Base-by-base conservation (phyloP, 805 yeast species). In the Pichia gijzeniarum region DNA sequence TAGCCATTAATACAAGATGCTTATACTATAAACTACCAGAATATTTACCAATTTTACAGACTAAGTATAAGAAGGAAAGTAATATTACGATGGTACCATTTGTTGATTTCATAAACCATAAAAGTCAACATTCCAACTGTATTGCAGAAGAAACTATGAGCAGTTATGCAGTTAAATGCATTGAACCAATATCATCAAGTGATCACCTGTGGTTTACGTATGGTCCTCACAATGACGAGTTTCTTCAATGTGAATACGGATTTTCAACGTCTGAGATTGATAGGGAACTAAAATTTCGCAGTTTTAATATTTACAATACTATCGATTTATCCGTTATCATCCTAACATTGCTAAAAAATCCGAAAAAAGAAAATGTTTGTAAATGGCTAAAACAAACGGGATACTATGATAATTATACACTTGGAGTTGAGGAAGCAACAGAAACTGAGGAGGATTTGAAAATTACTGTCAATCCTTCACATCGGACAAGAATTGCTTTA, bases 81-180 rank as follows among this genome's bases (percentile, higher is more conserved):
- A 83, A 85, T 60, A 81, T 91, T 67, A 87, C 98, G 2, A 67
- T 91, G 77, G 97, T 91, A 0, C 99, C 99, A 0, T 82, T 70
- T 51, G 89, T 90, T 20, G 99, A 91, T 65, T 85, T 86, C 60
- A 67, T 91, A 42, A 93, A 91, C 63, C 98, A 91, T 62, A 16
- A 20, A 21, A 57, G 58, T 3, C 44, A 68, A 33, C 71, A 72
- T 5, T 75, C 71, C 35, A 80, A 77, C 50, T 77, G 87, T 51
- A 66, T 62, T 19, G 71, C 82, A 42, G 58, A 70, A 50, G 71
- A 73, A 32, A 68, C 72, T 38, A 40, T 57, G 17, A 48, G 56
- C 8, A 83, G 85, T 1, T 81, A 83, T 63, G 68, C 69, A 22
- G 85, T 83, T 1, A 53, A 55, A n/a, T 59, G 73, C 0, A 50